These are phyloP conservation scores for Pseudisothecium myosuroides DNA, from an alignment of 225 moss, liverwort and hornwort genomes.

Conservation along the genomic window DNA sequence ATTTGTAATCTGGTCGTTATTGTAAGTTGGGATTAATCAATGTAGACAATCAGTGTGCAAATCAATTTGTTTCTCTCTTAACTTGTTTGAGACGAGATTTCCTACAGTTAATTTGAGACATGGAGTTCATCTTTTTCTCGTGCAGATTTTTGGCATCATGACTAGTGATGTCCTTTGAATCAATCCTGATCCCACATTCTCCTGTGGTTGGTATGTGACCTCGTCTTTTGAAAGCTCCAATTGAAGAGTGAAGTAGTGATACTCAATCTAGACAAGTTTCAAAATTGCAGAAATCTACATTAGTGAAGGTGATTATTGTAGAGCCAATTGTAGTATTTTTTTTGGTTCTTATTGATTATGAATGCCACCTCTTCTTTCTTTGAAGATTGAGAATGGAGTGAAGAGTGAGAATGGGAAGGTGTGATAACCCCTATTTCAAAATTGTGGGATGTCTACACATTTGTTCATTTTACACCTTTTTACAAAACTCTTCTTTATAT, in stretches of 20 bases:
- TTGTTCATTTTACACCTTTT: neutral
- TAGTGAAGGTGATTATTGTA: neutral
- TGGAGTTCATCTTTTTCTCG: neutral
- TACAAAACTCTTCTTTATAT: neutral
- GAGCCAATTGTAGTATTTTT: neutral
- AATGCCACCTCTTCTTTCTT: too few species aligned
- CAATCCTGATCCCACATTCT: slow-evolving; percentile 22
- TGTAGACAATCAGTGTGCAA: neutral
- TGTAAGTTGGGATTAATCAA: slow-evolving; percentile 1
- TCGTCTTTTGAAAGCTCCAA: neutral
- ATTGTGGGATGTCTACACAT: neutral
- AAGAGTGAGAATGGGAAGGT: too few species aligned
- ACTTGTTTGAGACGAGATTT: neutral
- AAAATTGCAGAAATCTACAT: neutral
- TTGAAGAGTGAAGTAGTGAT: neutral
- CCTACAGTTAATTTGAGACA: neutral
- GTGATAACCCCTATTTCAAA: neutral
- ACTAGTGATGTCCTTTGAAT: slow-evolving; percentile 42
- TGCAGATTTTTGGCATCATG: slow-evolving; percentile 43
- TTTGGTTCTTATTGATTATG: neutral
- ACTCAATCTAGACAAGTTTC: neutral
- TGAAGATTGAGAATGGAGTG: too few species aligned
- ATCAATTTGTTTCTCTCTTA: neutral
- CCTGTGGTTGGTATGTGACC: slow-evolving; percentile 25
- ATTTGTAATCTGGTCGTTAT: slow-evolving; percentile 18